Evolutionary conservation across 192 early-diverging fungal species (phyloP), one percentile per base, ranked within the genome.

Genomic region (Mortierella claussenii): DNA sequence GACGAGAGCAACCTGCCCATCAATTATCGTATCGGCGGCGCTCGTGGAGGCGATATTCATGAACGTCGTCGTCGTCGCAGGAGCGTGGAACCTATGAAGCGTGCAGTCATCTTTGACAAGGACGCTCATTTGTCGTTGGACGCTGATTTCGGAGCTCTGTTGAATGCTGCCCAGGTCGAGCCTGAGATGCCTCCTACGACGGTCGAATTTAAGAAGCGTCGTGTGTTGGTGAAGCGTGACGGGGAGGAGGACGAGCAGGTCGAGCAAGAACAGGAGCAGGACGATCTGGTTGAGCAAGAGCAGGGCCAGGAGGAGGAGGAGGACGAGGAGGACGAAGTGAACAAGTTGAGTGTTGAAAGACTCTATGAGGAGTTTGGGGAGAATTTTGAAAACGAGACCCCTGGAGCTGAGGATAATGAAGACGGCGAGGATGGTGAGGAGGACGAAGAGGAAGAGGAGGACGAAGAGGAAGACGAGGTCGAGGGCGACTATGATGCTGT

Each of bases 11-110:
- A 46, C 2, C 4, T 63, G 0, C 60, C 69, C 23, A 62, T 71
- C 69, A 49, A 62, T 24, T 52, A 36, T 18, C 63, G 65, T 20
- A 46, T 13, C 18, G 73, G 58, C 10, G 64, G 73, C 0, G 73
- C 73, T 4, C 58, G 49, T 21, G 73, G 73, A 12, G 73, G 73
- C 12, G 51, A 55, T 21, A 15, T 15, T 4, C 36, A 17, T n/a
- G 27, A 54, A 2, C 68, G 49, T 30, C 60, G 40, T 24, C 48
- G 60, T 42, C 47, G 58, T 40, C 42, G 51, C 8, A 63, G 36
- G 27, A 33, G 33, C 30, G 3, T 15, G 13, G 23, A 7, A 13
- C 10, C 46, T 4, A 36, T 30, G 11, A 57, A 60, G 49, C 62
- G 70, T 17, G 55, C 48, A 1, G 70, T 65, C 0, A 37, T 65